Percentiles rank a stretch among this genome's conserved stretches.
phyloP scores from a whole-genome alignment of 2,329 filamentous ascomycete species.

The Pezicula carpinea region DNA sequence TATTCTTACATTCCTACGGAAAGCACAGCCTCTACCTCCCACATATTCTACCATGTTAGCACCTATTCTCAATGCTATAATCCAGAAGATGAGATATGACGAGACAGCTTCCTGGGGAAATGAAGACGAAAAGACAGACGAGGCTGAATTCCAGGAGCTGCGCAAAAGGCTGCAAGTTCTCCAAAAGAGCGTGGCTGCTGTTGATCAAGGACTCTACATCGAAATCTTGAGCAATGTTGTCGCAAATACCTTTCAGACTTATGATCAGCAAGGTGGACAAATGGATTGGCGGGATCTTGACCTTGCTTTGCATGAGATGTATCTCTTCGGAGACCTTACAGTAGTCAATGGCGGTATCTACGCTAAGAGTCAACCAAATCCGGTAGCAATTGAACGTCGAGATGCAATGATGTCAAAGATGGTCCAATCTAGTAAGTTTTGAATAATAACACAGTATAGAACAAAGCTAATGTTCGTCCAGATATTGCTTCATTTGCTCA shows the following conservation, averaged over 20 bases:
- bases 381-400: conserved; percentile 73
- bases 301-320: conserved; percentile 92
- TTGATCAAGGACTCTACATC: conserved; percentile 85
- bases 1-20: conserved; percentile 84
- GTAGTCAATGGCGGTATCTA: conserved; percentile 83
- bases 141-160: conserved; percentile 94
- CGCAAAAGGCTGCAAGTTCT: conserved; percentile 84
- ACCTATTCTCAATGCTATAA: conserved; percentile 85
- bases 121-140: conserved; percentile 91
- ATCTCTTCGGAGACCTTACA: conserved; percentile 90
- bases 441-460: conserved; percentile 4
- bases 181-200: conserved; percentile 86
- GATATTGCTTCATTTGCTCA: conserved; percentile 83
- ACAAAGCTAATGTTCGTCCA: conserved; percentile 33
- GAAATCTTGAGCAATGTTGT: conserved; percentile 84
- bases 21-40: conserved; percentile 65
- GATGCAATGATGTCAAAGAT: conserved; percentile 93
- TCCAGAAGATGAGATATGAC: conserved; percentile 95
- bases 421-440: conserved; percentile 77
- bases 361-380: conserved; percentile 76
- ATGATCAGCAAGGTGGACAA: conserved; percentile 67
- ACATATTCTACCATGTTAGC: conserved; percentile 80
- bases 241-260: conserved; percentile 77
- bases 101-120: conserved; percentile 91
- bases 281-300: conserved; percentile 96